Conservation (phyloP, 1,284 basidiomycete genomes). For the Apiotrichum gamsii region DNA sequence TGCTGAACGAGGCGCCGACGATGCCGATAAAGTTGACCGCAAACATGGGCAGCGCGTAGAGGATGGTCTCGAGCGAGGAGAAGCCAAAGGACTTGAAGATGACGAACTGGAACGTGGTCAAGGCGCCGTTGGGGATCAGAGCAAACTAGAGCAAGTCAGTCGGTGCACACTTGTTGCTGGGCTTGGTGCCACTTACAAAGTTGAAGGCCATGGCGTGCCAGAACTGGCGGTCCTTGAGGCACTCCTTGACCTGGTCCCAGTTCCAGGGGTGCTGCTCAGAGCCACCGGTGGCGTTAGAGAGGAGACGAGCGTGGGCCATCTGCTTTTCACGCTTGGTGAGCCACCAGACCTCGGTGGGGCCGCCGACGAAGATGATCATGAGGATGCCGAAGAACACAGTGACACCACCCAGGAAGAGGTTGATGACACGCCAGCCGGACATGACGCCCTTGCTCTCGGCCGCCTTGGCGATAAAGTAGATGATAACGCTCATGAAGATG, state of each 20-base stretch:
- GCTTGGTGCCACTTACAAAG: too few species aligned
- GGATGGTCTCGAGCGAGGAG: slow-evolving; percentile 14
- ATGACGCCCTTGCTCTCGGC: slow-evolving; percentile 11
- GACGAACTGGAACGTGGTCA: slow-evolving; percentile 21
- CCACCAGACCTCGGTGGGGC: slow-evolving; percentile 20
- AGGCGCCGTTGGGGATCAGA: slow-evolving; percentile 28
- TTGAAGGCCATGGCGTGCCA: slow-evolving; percentile 9
- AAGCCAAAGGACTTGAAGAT: slow-evolving; percentile 25
- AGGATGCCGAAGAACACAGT: slow-evolving; percentile 16
- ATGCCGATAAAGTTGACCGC: slow-evolving; percentile 12
- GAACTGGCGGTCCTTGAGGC: slow-evolving; percentile 27
- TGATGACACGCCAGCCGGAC: slow-evolving; percentile 24
- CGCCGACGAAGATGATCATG: slow-evolving; percentile 17
- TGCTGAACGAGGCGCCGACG: slow-evolving; percentile 8
- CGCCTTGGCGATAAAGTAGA: slow-evolving; percentile 20
- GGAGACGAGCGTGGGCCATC: slow-evolving; percentile 20
- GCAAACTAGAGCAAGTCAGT: too few species aligned
- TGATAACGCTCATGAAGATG: slow-evolving; percentile 1
- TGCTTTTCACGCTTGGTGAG: slow-evolving; percentile 15
- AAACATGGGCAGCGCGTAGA: slow-evolving; percentile 17
- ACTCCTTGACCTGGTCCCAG: slow-evolving; percentile 26
- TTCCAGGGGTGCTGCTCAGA: slow-evolving; percentile 24
- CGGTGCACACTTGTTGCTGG: too few species aligned
- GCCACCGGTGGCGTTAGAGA: slow-evolving; percentile 13
- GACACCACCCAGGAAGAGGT: slow-evolving; percentile 22